These are phyloP conservation scores for Halophytophthora polymorphica DNA, from an alignment of 352 stramenopile genomes.

Conservation along the genomic window DNA sequence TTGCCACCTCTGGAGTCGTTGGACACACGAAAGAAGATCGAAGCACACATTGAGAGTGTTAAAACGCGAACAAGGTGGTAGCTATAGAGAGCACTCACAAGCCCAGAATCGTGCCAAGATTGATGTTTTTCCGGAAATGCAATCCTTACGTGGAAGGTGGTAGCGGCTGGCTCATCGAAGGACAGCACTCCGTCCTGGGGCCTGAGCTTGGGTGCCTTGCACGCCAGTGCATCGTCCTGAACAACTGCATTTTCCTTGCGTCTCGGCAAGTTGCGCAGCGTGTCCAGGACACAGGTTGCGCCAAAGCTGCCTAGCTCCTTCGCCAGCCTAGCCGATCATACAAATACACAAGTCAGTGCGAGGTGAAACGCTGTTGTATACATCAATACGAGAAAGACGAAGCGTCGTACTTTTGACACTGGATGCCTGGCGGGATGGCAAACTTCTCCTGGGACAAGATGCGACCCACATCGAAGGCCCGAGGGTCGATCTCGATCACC, in stretches of 20 bases:
- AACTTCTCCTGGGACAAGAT: slow-evolving; percentile 59
- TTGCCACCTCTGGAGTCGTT: slow-evolving; percentile 64
- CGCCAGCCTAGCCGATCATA: slow-evolving; percentile 32
- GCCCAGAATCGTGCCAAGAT: too few relatives aligned
- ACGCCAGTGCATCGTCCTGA: slow-evolving; percentile 54
- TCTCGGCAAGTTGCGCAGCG: slow-evolving; percentile 41
- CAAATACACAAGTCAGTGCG: background rate
- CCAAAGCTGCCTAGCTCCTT: slow-evolving; percentile 47
- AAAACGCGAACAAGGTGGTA: background rate
- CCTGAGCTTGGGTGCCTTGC: slow-evolving; percentile 70
- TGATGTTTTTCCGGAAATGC: background rate
- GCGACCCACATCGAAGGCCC: slow-evolving; percentile 78
- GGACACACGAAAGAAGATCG: background rate
- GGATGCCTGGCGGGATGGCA: slow-evolving; percentile 46
- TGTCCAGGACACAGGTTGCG: slow-evolving; percentile 67
- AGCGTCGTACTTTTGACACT: slow-evolving; percentile 37
- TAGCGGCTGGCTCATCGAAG: slow-evolving; percentile 42
- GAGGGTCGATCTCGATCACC: slow-evolving; percentile 85
- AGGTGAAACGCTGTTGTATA: background rate
- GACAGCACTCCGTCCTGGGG: slow-evolving; percentile 53
- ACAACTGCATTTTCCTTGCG: slow-evolving; percentile 43
- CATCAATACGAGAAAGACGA: too few relatives aligned
- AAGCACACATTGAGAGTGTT: slow-evolving; percentile 1
- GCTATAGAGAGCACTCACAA: too few relatives aligned
- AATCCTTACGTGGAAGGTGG: slow-evolving; percentile 55